Base-by-base conservation (phyloP, 352 stramenopile species). In the Globisporangium okanoganense region DNA sequence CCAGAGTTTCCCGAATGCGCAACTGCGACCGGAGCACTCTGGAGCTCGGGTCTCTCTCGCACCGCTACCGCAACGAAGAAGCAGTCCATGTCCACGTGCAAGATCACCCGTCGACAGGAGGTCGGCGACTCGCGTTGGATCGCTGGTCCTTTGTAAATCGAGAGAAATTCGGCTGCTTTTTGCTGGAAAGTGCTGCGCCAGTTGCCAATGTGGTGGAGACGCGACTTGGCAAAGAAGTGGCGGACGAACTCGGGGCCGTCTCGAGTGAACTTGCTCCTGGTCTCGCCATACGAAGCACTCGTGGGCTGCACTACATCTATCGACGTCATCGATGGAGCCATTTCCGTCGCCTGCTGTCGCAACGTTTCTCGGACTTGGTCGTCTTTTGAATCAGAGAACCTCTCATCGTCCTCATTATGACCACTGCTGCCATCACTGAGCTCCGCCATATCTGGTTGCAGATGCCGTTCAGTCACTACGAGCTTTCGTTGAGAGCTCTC, bases 41-140 rank as follows among this genome's bases (percentile, higher is more conserved):
- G 55, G 33, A 85, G 72, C 35, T 93, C 76, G 1, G 93, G 89
- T 54, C 80, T 88, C 10, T 90, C 91, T 29, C 83, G 66, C 22
- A 98, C 71, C 13, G 85, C 90, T 8, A 99, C 95, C 10, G 87
- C 77, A 3, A 95, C 95, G 69, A 99, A 99, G 76, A 99, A 99
- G 59, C 90, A 98, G 72, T 99, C 96, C 95, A 99, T 98, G 70
- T 99, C 96, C 0, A 99, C 85, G 56, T 99, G 95, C 52, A 98
- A 71, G 43, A 99, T 93, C 43, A 96, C 93, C 0, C 92, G 84
- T 18, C 89, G 58, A 22, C 31, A 71, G 0, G 76, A 87, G 8
- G 60, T 70, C 8, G 66, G 24, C 0, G 70, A 16, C 12, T 69
- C 78, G 50, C 73, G 74, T 13, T 29, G 56, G 33, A 92, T 70